Conservation (phyloP, 768 basidiomycete genomes). For the Hysterangium stoloniferum region DNA sequence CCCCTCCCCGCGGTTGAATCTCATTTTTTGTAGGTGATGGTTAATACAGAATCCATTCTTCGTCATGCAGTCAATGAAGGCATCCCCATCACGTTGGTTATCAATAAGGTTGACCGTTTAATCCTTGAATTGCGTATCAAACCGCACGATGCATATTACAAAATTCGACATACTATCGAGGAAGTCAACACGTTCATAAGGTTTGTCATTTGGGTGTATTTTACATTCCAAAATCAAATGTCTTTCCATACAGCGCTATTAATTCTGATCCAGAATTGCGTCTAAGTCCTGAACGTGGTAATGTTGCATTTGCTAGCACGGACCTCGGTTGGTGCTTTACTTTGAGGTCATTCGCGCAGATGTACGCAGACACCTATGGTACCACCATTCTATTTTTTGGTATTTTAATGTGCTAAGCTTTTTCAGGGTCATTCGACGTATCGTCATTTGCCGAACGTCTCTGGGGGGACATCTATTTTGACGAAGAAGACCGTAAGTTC, state of each 20-base stretch:
- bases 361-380: constrained; percentile 95
- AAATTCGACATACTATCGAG: constrained; percentile 98
- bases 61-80: constrained; percentile 86
- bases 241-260: constrained; percentile 50
- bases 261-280: constrained; percentile 84
- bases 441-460: constrained; percentile 79
- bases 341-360: constrained; percentile 84
- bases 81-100: constrained; percentile 82
- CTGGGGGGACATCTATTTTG: constrained; percentile 98
- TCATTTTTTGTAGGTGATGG: constrained; percentile 61
- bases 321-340: constrained; percentile 99
- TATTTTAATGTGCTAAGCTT: background rate
- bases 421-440: constrained; percentile 69
- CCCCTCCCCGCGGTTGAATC: constrained; percentile 7
- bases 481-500: constrained; percentile 79
- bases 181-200: constrained; percentile 96
- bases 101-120: constrained; percentile 97
- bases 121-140: constrained; percentile 95
- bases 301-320: constrained; percentile 94
- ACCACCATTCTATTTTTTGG: constrained; percentile 7
- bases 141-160: constrained; percentile 95
- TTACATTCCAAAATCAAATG: background rate
- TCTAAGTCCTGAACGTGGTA: constrained; percentile 89
- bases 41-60: constrained; percentile 81
- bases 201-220: constrained; percentile 33